Percentiles rank a stretch among this genome's conserved stretches.
These are phyloP conservation scores for Lolium multiflorum DNA, from an alignment of 176 grass and related monocot species.

Conservation along the genomic window DNA sequence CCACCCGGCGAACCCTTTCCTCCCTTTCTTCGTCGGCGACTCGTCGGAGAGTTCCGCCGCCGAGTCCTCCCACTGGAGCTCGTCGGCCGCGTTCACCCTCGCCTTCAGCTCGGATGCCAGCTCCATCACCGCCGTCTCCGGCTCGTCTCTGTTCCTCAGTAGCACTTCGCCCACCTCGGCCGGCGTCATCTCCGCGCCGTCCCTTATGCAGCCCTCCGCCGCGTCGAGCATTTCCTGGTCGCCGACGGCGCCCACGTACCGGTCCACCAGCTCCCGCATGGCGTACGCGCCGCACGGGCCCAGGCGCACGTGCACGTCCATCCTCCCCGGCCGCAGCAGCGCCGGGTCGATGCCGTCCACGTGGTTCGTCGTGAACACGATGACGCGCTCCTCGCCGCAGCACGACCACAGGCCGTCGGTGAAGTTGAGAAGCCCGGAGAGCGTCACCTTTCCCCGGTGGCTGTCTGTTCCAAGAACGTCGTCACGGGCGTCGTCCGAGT, in stretches of 20 bases:
- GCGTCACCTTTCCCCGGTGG: conserved; percentile 70
- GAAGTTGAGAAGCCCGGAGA: conserved; percentile 93
- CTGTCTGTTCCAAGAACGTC: not conserved
- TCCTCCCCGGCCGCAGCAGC: conserved; percentile 82
- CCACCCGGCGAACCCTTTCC: conserved; percentile 70
- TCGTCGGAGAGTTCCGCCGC: conserved; percentile 72
- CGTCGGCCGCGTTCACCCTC: conserved; percentile 40
- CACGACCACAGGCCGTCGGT: conserved; percentile 97
- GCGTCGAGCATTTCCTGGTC: conserved; percentile 63
- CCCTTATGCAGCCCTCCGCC: conserved; percentile 57
- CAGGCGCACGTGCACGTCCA: conserved; percentile 95
- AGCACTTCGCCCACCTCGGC: conserved; percentile 93
- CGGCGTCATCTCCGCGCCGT: conserved; percentile 88
- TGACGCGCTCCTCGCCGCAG: conserved; percentile 93
- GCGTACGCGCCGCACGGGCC: conserved; percentile 74
- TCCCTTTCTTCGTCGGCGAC: conserved; percentile 76
- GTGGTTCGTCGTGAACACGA: conserved; percentile 98
- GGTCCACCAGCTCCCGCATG: conserved; percentile 69
- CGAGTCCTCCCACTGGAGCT: conserved; percentile 62
- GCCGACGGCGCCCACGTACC: conserved; percentile 54
- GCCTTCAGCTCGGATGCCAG: conserved; percentile 70
- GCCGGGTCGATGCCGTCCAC: conserved; percentile 88
- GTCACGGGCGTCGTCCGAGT: conserved; percentile 48
- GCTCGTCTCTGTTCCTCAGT: conserved; percentile 79
- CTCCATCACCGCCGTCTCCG: conserved; percentile 68